Conservation (phyloP, 441 rosid genomes). For the Biscutella laevigata region DNA sequence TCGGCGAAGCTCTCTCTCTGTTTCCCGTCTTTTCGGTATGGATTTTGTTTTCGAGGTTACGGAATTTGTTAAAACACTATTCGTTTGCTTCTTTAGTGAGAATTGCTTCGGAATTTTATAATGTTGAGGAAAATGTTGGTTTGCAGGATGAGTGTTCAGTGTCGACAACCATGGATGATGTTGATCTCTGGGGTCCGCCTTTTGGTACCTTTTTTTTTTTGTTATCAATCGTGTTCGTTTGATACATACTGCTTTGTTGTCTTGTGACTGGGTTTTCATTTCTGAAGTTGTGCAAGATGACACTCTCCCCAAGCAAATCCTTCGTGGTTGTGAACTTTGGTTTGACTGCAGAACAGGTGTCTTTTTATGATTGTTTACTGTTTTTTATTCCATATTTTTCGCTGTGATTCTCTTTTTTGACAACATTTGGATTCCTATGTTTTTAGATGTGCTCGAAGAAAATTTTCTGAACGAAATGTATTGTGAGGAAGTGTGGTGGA, state of each 20-base stretch:
- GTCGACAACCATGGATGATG: conserved; percentile 30
- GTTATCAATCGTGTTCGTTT: not conserved
- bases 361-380: not conserved
- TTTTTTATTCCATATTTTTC: not conserved
- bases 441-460: conserved; percentile 50
- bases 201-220: conserved; percentile 14
- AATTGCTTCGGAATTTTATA: not conserved
- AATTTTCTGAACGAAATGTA: conserved; percentile 42
- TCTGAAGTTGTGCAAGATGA: conserved; percentile 35
- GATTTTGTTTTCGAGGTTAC: not conserved
- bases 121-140: not conserved
- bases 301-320: conserved; percentile 17
- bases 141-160: conserved; percentile 27
- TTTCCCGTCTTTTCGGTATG: conserved; percentile 20
- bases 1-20: too few species aligned
- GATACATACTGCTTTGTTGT: not conserved
- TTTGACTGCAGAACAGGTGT: conserved; percentile 48
- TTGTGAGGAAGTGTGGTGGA: conserved; percentile 46
- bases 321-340: conserved; percentile 35
- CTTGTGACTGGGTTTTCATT: not conserved
- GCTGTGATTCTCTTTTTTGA: conserved; percentile 1
- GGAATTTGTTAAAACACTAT: too few species aligned
- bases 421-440: not conserved
- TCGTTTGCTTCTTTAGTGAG: not conserved
- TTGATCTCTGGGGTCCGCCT: conserved; percentile 57